These are phyloP conservation scores for Paecilomyces formosus DNA, from an alignment of 2,329 filamentous ascomycete genomes.

Conservation along the genomic window DNA sequence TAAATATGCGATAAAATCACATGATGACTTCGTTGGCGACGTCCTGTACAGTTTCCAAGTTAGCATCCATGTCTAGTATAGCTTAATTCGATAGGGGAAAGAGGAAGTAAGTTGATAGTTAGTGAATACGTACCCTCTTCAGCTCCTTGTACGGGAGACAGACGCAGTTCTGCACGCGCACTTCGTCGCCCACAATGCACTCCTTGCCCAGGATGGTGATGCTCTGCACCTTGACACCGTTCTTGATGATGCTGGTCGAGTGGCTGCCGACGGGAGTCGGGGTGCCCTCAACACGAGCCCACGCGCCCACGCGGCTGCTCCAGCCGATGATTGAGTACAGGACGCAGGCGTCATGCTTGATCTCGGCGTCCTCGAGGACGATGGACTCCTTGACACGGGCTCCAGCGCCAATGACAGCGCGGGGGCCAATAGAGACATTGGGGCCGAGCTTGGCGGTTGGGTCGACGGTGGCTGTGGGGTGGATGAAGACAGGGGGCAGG, in stretches of 20 bases:
- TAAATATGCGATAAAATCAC: background rate
- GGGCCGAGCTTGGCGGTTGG: slow-evolving; percentile 94
- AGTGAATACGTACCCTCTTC: slow-evolving; percentile 66
- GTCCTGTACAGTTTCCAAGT: slow-evolving; percentile 22
- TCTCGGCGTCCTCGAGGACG: slow-evolving; percentile 87
- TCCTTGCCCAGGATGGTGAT: slow-evolving; percentile 97
- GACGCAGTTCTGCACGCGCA: slow-evolving; percentile 94
- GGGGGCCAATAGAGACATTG: slow-evolving; percentile 93
- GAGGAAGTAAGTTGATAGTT: background rate
- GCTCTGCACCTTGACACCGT: slow-evolving; percentile 96
- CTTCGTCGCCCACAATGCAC: slow-evolving; percentile 85
- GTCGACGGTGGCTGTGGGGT: slow-evolving; percentile 82
- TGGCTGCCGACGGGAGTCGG: slow-evolving; percentile 82
- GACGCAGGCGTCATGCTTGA: slow-evolving; percentile 94
- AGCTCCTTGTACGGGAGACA: slow-evolving; percentile 97
- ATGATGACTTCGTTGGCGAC: slow-evolving; percentile 59
- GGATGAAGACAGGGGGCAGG: slow-evolving; percentile 88
- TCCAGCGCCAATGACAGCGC: slow-evolving; percentile 74
- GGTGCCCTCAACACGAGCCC: slow-evolving; percentile 94
- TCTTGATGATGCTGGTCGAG: slow-evolving; percentile 91
- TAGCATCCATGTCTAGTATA: slow-evolving; percentile 14
- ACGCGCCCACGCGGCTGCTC: slow-evolving; percentile 93
- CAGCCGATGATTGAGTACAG: slow-evolving; percentile 95
- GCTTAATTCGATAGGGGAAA: background rate
- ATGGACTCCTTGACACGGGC: slow-evolving; percentile 93